Conservation (phyloP, 2,329 filamentous ascomycete species). For the Zasmidium cellare region DNA sequence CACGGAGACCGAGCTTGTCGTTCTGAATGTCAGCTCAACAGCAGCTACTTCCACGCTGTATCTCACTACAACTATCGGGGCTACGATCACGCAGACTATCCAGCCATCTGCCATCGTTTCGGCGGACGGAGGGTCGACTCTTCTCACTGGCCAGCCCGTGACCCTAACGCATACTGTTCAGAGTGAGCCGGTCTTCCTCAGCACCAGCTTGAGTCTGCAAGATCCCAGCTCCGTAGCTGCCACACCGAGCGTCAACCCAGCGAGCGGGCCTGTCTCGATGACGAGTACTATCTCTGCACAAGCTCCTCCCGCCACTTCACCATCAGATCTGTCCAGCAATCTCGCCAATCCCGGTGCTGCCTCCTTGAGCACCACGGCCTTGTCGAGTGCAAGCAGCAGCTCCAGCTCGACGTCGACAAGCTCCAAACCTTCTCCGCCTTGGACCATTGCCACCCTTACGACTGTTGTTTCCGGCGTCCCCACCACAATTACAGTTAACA, state of each 20-base stretch:
- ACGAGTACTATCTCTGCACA: background rate
- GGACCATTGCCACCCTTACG: conserved; percentile 11
- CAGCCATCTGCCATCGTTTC: conserved; percentile 4
- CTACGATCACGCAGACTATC: conserved; percentile 17
- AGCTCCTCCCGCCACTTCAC: background rate
- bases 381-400: background rate
- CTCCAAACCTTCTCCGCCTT: background rate
- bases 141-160: conserved; percentile 2
- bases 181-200: conserved; percentile 2
- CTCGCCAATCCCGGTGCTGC: background rate
- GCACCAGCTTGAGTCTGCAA: conserved; percentile 13
- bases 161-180: conserved; percentile 17
- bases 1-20: conserved; percentile 27
- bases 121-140: conserved; percentile 4
- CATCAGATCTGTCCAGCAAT: background rate
- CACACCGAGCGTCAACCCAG: background rate
- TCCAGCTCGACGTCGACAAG: background rate
- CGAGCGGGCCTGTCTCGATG: background rate
- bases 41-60: conserved; percentile 28
- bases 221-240: background rate
- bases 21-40: conserved; percentile 25
- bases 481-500: conserved; percentile 14
- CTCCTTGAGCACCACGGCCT: background rate
- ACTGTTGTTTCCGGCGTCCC: conserved; percentile 15
- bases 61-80: conserved; percentile 29